Evolutionary conservation across 2,329 filamentous ascomycete species (phyloP), one percentile per base, ranked within the genome.

Genomic region (Paecilomyces variotii): DNA sequence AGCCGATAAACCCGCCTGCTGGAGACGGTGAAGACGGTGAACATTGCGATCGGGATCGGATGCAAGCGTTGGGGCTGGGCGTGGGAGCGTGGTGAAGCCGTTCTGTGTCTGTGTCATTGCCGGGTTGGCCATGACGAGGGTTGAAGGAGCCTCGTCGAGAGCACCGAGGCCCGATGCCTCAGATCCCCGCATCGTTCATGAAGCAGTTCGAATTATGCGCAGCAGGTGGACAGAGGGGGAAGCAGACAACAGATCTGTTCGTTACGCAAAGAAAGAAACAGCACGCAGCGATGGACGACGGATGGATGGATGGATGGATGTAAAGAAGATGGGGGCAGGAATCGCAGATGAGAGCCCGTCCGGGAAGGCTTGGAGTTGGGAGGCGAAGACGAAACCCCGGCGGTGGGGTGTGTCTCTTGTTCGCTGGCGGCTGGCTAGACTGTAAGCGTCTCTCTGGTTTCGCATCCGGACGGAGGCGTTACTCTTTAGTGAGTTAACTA

Each of bases 151-250:
- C 64, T 64, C 68, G 59, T 64, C 69, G 65, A 70, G 65, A 67
- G 67, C 68, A 69, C 66, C 67, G 63, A 67, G 67, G 67, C 67
- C 68, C 70, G 71, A 70, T 71, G 70, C 69, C 69, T 74, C 71
- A 72, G 58, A 65, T 67, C 67, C 68, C 69, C 71, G 71, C 72
- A 74, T 74, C 61, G 68, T 73, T 73, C 71, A 74, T 73, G 63
- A 65, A 72, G 35, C 34, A 57, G 14, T 11, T 4, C 25, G 27
- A 25, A 27, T 12, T 49, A 28, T 25, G 28, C 12, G 35, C 6
- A 56, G n/a, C 12, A 45, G 34, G 30, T 19, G 62, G 53, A 64
- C 58, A 66, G 54, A 26, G 49, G 53, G 19, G 4, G 19, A 1
- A 39, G 14, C n/a, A 7, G 39, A 45, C 39, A 9, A 5, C 39